These are phyloP conservation scores for Salix arbutifolia DNA, from an alignment of 345 rosid genomes.

Conservation along the genomic window DNA sequence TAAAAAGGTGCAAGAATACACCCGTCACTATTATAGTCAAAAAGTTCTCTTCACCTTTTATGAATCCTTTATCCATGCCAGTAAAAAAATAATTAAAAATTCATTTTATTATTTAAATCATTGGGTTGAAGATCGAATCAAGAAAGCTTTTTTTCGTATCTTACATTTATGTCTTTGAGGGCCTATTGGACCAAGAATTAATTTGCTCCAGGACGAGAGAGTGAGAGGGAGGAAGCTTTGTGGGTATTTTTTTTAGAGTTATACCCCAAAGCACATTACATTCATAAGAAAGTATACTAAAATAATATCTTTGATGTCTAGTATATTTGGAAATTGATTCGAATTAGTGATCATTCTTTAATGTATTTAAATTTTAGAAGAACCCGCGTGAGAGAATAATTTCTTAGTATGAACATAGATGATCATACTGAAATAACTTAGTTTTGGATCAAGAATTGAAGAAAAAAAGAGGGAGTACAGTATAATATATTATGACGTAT, in stretches of 20 bases:
- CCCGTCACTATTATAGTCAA: conserved; percentile 34
- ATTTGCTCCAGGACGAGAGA: background rate
- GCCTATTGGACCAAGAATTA: background rate
- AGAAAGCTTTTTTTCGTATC: conserved; percentile 33
- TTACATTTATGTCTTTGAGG: conserved; percentile 17
- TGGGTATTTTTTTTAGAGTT: conserved; percentile 11
- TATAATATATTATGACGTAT: no score
- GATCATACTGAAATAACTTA: background rate
- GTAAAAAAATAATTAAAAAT: background rate
- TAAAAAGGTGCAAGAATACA: background rate
- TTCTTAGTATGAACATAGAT: no score
- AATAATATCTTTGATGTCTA: background rate
- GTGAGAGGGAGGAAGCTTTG: background rate
- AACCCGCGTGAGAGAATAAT: no score
- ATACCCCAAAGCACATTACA: background rate
- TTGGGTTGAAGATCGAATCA: conserved; percentile 35
- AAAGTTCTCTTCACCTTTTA: conserved; percentile 36
- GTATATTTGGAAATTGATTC: background rate
- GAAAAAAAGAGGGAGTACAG: background rate
- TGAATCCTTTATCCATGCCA: conserved; percentile 12
- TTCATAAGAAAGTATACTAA: background rate
- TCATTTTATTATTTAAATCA: conserved; percentile 16
- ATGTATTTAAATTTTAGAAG: no score
- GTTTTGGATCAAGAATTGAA: background rate
- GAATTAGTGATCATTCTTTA: no score